Percentiles rank a stretch among this genome's conserved stretches.
These are phyloP conservation scores for Yarrowia divulgata DNA, from an alignment of 805 yeast genomes.

Conservation along the genomic window DNA sequence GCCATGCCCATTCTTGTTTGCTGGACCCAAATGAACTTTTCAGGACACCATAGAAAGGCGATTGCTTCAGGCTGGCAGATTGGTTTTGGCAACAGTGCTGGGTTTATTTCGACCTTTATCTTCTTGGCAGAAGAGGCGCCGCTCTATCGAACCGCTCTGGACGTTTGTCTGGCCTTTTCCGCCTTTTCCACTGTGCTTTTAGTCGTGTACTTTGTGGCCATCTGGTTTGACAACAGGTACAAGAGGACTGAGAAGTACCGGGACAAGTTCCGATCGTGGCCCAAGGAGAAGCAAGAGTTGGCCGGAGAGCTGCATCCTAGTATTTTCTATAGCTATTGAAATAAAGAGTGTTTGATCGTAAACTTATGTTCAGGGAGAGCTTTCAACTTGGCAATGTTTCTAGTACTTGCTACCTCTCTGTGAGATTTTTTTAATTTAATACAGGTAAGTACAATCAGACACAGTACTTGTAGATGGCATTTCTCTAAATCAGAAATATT, in stretches of 20 bases:
- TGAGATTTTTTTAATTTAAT: no score
- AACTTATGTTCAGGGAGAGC: no score
- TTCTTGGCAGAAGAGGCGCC: conserved; percentile 66
- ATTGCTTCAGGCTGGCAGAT: conserved; percentile 67
- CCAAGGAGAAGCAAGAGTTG: conserved; percentile 41
- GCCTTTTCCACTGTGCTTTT: conserved; percentile 45
- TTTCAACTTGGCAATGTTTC: no score
- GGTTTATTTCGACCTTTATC: conserved; percentile 66
- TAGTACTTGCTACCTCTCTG: no score
- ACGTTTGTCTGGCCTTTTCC: conserved; percentile 59
- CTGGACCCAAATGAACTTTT: conserved; percentile 68
- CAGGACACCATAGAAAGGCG: conserved; percentile 67
- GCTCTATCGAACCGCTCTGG: conserved; percentile 61
- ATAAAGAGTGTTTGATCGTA: no score
- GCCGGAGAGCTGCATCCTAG: conserved; percentile 50
- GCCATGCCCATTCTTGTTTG: conserved; percentile 73
- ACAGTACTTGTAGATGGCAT: no score
- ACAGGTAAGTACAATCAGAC: no score
- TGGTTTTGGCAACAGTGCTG: conserved; percentile 78
- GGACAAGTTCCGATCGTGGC: conserved; percentile 3
- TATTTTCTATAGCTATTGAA: conserved; percentile 1
- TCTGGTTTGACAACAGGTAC: conserved; percentile 47
- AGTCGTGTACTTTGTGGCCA: conserved; percentile 50
- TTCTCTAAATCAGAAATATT: no score
- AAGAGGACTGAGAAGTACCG: conserved; percentile 42